Base-by-base conservation (phyloP, 2,329 filamentous ascomycete genomes). In the Elsinoe necatrix region DNA sequence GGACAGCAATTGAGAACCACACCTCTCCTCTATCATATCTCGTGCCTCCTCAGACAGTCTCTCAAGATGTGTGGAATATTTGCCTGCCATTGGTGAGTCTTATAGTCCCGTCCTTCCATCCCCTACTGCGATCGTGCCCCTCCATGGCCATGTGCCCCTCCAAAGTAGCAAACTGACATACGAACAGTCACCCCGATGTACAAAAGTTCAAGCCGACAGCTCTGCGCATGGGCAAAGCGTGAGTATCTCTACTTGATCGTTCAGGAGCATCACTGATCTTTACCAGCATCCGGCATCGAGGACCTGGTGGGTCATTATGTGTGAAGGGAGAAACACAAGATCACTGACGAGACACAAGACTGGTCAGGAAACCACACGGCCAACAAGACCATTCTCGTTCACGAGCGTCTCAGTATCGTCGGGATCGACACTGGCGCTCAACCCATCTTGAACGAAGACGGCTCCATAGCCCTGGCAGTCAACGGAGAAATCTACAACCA, bases 401-500 rank as follows among this genome's bases (percentile, higher is more conserved):
- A 98, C 80, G 93, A 98, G 75, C 88, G 93, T 76, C 79, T 98
- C 72, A 93, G 89, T 72, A 97, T 98, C 72, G 93, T 98, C 70
- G 93, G 93, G 72, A 88, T 97, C 71, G 92, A 97, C 72, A 92
- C 88, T 67, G 93, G 93, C 71, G 92, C 93, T 54, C 93, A 98
- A 76, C 93, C 93, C 62, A 80, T 98, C 63, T 86, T 92, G 78
- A 97, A 90, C 78, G 84, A 89, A 64, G 92, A 97, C 71, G 86
- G 84, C 63, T 86, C 80, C 66, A 85, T 98, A 67, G 85, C 92
- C 62, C 83, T 98, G 60, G 92, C 93, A 63, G 93, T 97, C 82
- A 98, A 98, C 74, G 93, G 93, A 75, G 93, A 98, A 73, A 98
- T 98, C 72, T 98, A 98, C 81, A 98, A 98, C 84, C 93, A 98